Evolutionary conservation across 164 flowering plant genomes (phyloP), one percentile per base, ranked within the genome.

Genomic region (Nymphaea thermarum): DNA sequence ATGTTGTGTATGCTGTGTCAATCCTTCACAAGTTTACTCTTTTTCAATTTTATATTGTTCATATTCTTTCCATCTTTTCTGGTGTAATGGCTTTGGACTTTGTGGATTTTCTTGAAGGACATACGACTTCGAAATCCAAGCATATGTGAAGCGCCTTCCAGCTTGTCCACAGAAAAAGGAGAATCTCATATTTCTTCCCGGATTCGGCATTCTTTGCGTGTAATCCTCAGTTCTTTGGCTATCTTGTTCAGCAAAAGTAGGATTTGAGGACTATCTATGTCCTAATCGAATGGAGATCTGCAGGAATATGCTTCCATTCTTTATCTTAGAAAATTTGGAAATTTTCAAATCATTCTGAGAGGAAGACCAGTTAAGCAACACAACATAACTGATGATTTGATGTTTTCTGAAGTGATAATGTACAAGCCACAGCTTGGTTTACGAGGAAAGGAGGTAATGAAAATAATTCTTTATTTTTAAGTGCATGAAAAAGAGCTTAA

Each of bases 221-320:
- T 94, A 73, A 71, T 47, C 65, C 17, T 69, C 60, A 69, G 44
- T n/a, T n/a, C 63, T 8, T 61, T 61, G 6, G 25, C 16, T 61
- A 7, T 11, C 15, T n/a, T 61, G 42, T 61, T n/a, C 6, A n/a
- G 42, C 8, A 7, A 47, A 6, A 47, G 12, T 5, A 25, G 0
- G 36, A 25, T 47, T 47, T 3, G 12, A 47, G 7, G 55, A 6
- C 2, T 12, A 47, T 47, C 7, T 6, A 6, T 47, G 7, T 47
- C 12, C 55, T 47, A 47, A 47, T 4, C 55, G 5, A 6, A 47
- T 47, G 55, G 7, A 47, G 4, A 6, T 47, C 14, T 66, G 60
- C 80, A 94, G 99, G 99, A 88, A 62, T 91, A 94, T 80, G 83
- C 82, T 63, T 94, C 99, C 4, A 77, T 91, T 44, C 77, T 91